Conservation (phyloP, 108 stramenopile genomes). For the Hondaea fermentalgiana region DNA sequence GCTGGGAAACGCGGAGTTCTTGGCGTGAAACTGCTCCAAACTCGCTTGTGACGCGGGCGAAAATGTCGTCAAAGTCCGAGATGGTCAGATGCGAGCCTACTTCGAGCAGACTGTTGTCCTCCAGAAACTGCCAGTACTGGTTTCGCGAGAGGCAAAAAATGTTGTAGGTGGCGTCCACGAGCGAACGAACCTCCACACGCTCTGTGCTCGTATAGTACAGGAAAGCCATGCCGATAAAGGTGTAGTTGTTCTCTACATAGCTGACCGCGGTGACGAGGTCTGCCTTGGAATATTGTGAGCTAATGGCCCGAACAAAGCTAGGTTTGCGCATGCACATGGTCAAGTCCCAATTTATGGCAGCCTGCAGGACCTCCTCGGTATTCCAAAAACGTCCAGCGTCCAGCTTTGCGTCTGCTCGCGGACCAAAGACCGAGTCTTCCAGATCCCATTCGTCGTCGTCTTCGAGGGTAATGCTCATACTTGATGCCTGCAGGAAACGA, state of each 20-base stretch:
- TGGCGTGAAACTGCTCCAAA: neutral
- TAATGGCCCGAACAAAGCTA: neutral
- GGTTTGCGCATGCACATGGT: neutral
- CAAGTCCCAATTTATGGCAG: neutral
- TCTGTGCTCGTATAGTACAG: conserved; percentile 3
- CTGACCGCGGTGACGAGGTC: neutral
- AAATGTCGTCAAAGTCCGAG: neutral
- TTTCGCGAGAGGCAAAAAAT: neutral
- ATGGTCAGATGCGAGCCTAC: neutral
- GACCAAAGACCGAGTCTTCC: neutral
- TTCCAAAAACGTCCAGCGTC: neutral
- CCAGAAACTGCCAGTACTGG: conserved; percentile 3
- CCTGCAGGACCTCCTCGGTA: neutral
- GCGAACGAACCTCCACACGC: neutral
- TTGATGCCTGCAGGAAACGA: neutral
- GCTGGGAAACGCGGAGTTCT: neutral
- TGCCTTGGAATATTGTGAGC: neutral
- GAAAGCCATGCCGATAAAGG: neutral
- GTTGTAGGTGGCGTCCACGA: neutral
- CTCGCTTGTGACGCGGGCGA: neutral
- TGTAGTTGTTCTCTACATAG: neutral
- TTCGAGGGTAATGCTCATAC: neutral
- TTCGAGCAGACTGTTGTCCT: neutral
- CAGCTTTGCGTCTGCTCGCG: neutral
- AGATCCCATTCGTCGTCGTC: conserved; percentile 13